Evolutionary conservation across 495 filamentous ascomycete genomes (phyloP).

Genomic region (Aeminium ludgeri): DNA sequence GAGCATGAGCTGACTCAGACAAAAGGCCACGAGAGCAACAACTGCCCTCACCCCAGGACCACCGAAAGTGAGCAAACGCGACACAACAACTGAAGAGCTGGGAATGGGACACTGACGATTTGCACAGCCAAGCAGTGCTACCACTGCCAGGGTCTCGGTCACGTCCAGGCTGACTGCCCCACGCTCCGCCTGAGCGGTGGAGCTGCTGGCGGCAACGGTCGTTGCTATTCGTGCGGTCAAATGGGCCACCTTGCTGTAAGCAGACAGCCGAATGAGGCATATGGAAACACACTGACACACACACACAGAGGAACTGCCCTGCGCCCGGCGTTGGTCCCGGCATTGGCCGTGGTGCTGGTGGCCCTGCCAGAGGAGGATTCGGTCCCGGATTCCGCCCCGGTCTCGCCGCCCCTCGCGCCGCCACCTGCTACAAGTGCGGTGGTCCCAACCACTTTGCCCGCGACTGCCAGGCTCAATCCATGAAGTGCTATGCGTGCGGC

Average conservation of each 20-base stretch:
- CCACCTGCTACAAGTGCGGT: slow-evolving; percentile 99
- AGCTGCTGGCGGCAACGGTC: slow-evolving; percentile 43
- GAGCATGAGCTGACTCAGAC: slow-evolving; percentile 8
- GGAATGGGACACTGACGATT: slow-evolving; percentile 17
- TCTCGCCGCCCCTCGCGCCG: slow-evolving; percentile 52
- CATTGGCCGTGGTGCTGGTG: slow-evolving; percentile 47
- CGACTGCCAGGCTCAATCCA: slow-evolving; percentile 97
- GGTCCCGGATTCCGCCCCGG: slow-evolving; percentile 48
- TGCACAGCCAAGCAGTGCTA: slow-evolving; percentile 89
- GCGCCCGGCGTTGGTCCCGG: slow-evolving; percentile 38
- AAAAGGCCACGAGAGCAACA: slow-evolving; percentile 89
- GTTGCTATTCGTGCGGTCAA: slow-evolving; percentile 93
- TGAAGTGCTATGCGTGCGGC: slow-evolving; percentile 99
- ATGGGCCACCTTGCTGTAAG: slow-evolving; percentile 74
- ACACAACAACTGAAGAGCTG: neutral
- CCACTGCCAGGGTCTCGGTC: slow-evolving; percentile 94
- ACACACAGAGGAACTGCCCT: slow-evolving; percentile 61
- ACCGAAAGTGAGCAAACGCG: slow-evolving; percentile 55
- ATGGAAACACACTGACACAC: slow-evolving; percentile 4
- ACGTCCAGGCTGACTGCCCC: slow-evolving; percentile 98
- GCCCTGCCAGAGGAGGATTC: slow-evolving; percentile 49
- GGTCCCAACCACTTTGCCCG: slow-evolving; percentile 97
- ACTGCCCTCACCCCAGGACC: slow-evolving; percentile 86
- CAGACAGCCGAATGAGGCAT: slow-evolving; percentile 4
- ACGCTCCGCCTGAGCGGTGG: slow-evolving; percentile 80